A percentile compares a stretch with the other conserved stretches of the same genome.
Conservation (phyloP, 129 eudicot species). For the Lactuca sativa region DNA sequence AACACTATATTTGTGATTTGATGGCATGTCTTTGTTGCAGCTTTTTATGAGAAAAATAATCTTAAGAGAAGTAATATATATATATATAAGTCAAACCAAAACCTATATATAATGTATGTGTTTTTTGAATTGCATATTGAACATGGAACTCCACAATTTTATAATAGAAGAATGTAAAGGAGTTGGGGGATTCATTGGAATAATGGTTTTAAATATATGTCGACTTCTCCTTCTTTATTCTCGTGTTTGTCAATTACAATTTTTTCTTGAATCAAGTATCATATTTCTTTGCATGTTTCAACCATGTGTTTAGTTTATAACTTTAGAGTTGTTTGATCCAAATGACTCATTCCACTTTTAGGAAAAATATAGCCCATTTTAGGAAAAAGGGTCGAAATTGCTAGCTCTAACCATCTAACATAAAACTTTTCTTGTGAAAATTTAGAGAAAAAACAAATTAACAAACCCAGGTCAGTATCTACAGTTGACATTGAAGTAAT, state of each 20-base stretch:
- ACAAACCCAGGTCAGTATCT: slow-evolving; percentile 80
- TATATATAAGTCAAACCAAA: slow-evolving; percentile 73
- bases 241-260: no score
- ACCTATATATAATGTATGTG: slow-evolving; percentile 75
- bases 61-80: slow-evolving; percentile 69
- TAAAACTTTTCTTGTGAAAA: not conserved
- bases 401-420: not conserved
- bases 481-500: slow-evolving; percentile 65
- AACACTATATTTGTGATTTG: slow-evolving; percentile 7
- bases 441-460: slow-evolving; percentile 64
- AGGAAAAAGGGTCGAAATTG: no score
- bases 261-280: not conserved
- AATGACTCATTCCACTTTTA: not conserved
- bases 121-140: slow-evolving; percentile 72
- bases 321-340: not conserved
- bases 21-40: slow-evolving; percentile 72
- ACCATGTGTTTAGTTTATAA: no score
- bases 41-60: slow-evolving; percentile 68
- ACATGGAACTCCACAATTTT: slow-evolving; percentile 81
- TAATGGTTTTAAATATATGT: slow-evolving; percentile 89
- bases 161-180: slow-evolving; percentile 72
- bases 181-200: slow-evolving; percentile 83
- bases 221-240: slow-evolving; percentile 14
- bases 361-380: not conserved
- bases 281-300: no score